A percentile compares a stretch with the other conserved stretches of the same genome.
Evolutionary conservation across 768 basidiomycete genomes (phyloP).

Genomic region (Ramaria sp.): DNA sequence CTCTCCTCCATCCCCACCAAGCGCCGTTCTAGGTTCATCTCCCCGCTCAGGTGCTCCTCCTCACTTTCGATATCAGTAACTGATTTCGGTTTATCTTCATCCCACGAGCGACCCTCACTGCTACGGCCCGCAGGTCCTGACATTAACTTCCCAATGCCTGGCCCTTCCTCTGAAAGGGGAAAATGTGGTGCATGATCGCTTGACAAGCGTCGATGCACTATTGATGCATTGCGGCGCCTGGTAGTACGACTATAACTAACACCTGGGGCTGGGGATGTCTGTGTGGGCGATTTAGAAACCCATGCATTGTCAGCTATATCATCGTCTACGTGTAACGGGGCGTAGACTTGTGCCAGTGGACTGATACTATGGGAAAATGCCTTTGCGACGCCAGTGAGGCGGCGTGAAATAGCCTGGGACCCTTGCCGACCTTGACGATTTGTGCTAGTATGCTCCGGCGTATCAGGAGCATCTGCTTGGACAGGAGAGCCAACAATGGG

Average conservation of each 20-base stretch:
- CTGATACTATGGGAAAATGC: neutral
- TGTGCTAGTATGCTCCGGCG: slow-evolving; percentile 7
- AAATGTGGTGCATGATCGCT: neutral
- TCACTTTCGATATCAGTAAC: slow-evolving; percentile 17
- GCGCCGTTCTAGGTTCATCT: slow-evolving; percentile 21
- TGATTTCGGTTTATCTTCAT: slow-evolving; percentile 20
- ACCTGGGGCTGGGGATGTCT: neutral
- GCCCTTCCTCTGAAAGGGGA: neutral
- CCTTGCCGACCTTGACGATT: neutral
- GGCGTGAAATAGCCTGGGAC: neutral
- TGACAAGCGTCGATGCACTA: neutral
- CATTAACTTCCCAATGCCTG: neutral
- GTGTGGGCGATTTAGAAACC: neutral
- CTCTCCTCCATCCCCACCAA: slow-evolving; percentile 32
- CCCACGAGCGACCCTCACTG: slow-evolving; percentile 11
- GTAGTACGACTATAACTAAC: neutral
- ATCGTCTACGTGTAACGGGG: neutral
- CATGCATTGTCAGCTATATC: neutral
- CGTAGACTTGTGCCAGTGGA: slow-evolving; percentile 4
- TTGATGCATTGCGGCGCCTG: neutral
- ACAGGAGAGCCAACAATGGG: slow-evolving; percentile 9
- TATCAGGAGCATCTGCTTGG: slow-evolving; percentile 17
- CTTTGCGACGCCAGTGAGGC: neutral
- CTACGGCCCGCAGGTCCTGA: slow-evolving; percentile 3
- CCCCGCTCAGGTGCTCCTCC: slow-evolving; percentile 18